Conservation (phyloP, 768 basidiomycete genomes). For the Pilatotrama ljubarskyi region DNA sequence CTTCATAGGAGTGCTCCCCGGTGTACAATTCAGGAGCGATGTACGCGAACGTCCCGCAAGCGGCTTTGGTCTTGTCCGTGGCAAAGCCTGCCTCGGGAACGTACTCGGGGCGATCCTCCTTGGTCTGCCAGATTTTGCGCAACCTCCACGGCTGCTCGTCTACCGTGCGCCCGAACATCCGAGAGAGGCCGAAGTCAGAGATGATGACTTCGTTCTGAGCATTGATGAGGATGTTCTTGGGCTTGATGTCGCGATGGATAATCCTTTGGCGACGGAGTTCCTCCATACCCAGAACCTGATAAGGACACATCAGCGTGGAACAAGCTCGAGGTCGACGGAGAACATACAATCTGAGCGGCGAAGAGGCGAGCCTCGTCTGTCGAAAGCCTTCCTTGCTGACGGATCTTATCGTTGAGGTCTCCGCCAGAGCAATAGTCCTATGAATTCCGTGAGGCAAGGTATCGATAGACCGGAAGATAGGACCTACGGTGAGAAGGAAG, state of each 20-base stretch:
- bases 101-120: not conserved
- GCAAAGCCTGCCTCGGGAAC: not conserved
- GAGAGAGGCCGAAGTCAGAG: conserved; percentile 27
- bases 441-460: not conserved
- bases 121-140: conserved; percentile 5
- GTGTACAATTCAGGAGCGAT: conserved; percentile 46
- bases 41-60: conserved; percentile 43
- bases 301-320: not conserved
- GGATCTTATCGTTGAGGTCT: conserved; percentile 6
- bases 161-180: conserved; percentile 24
- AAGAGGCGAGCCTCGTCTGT: conserved; percentile 4
- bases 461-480: not conserved
- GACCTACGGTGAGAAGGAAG: conserved; percentile 13
- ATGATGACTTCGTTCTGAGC: conserved; percentile 21
- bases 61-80: not conserved
- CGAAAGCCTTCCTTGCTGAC: conserved; percentile 7
- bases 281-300: conserved; percentile 18
- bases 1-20: conserved; percentile 42
- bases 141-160: conserved; percentile 10
- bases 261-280: conserved; percentile 10
- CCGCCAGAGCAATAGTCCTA: conserved; percentile 16
- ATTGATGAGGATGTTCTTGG: conserved; percentile 27
- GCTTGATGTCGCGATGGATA: conserved; percentile 33
- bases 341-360: conserved; percentile 41
- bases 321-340: conserved; percentile 23